A percentile compares a stretch with the other conserved stretches of the same genome.
Conservation (phyloP, 2,329 filamentous ascomycete species). For the Cryphonectria carpinicola region DNA sequence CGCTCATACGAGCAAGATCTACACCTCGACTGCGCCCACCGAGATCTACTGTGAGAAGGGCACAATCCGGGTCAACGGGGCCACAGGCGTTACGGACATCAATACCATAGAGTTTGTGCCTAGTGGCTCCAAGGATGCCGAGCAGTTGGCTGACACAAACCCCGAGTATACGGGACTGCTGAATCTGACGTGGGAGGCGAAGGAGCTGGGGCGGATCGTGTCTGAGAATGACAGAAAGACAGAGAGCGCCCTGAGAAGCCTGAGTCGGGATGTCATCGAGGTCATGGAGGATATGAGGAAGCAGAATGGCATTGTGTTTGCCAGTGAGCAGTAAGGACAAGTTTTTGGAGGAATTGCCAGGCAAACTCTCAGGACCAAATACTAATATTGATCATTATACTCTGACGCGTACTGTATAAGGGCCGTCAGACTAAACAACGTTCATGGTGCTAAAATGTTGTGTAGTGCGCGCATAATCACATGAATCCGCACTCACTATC, state of each 20-base stretch:
- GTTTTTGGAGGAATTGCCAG: no score
- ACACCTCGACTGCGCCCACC: constrained; percentile 28
- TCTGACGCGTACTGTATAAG: background rate
- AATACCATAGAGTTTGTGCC: constrained; percentile 26
- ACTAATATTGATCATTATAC: background rate
- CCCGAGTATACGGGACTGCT: constrained; percentile 25
- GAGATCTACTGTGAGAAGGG: constrained; percentile 29
- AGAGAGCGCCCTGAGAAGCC: constrained; percentile 14
- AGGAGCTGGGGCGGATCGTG: constrained; percentile 23
- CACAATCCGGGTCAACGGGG: constrained; percentile 24
- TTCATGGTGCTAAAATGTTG: background rate
- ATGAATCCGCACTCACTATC: background rate
- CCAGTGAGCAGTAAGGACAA: constrained; percentile 18
- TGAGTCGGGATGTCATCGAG: constrained; percentile 24
- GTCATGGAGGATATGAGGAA: constrained; percentile 27
- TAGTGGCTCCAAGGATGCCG: constrained; percentile 20
- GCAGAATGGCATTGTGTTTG: constrained; percentile 26
- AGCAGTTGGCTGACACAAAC: constrained; percentile 23
- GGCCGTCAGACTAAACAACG: background rate
- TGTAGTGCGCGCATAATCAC: background rate
- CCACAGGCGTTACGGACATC: constrained; percentile 27
- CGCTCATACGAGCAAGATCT: constrained; percentile 29
- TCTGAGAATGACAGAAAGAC: constrained; percentile 20
- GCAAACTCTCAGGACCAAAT: background rate
- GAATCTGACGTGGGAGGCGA: constrained; percentile 27